Percentiles rank a stretch among this genome's conserved stretches.
phyloP scores from a whole-genome alignment of 2,329 filamentous ascomycete genomes.

The Pyricularia pennisetigena region DNA sequence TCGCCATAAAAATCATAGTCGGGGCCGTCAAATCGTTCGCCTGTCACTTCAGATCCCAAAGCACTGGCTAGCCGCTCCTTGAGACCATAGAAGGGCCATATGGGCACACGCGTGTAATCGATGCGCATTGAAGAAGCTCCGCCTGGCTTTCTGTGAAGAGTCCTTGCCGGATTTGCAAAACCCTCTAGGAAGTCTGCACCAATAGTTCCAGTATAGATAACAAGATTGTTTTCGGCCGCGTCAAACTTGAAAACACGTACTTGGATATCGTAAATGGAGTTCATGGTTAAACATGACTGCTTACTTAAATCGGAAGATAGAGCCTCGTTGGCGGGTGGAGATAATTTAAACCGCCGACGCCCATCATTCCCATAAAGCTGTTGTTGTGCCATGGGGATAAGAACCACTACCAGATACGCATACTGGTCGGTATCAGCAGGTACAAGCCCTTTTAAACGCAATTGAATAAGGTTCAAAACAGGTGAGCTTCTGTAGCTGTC shows the following conservation, averaged over 20 bases:
- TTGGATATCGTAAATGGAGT: conserved; percentile 34
- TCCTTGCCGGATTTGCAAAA: conserved; percentile 37
- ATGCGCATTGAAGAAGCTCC: conserved; percentile 18
- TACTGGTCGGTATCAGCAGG: conserved; percentile 41
- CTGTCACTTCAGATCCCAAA: conserved; percentile 40
- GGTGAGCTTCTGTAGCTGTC: conserved; percentile 29
- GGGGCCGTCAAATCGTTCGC: conserved; percentile 18
- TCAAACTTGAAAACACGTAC: conserved; percentile 42
- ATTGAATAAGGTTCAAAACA: conserved; percentile 34
- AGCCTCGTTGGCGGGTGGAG: not conserved
- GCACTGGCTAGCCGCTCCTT: conserved; percentile 44
- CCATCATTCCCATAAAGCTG: conserved; percentile 31
- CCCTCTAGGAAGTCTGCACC: conserved; percentile 36
- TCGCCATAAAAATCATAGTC: conserved; percentile 8
- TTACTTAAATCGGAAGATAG: not conserved
- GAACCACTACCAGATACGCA: conserved; percentile 38
- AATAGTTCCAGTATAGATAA: conserved; percentile 42
- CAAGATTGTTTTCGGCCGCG: conserved; percentile 34
- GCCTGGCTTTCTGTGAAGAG: conserved; percentile 9
- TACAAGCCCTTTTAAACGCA: conserved; percentile 35
- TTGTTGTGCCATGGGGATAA: conserved; percentile 47
- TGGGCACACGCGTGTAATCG: conserved; percentile 35
- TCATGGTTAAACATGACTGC: conserved; percentile 2
- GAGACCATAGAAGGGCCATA: conserved; percentile 45
- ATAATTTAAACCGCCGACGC: not conserved